Evolutionary conservation across 805 yeast genomes (phyloP), one percentile per base, ranked within the genome.

Genomic region (Kluyveromyces aestuarii): DNA sequence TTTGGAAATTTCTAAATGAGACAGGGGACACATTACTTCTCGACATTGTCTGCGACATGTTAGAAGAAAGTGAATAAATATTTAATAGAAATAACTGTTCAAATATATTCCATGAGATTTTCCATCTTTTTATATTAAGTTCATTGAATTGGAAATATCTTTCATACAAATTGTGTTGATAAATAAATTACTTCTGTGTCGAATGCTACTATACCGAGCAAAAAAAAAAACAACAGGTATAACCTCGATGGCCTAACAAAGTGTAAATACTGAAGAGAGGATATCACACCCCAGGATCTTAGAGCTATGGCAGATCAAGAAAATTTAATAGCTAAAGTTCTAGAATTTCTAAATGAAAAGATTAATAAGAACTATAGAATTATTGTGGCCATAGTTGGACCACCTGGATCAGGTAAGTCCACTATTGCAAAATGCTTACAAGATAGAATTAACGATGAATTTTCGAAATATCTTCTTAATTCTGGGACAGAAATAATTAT

Each of bases 391-490:
- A 58, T 88, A 11, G 80, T 82, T 2, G 96, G 96, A 1, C 73
- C 81, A 0, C 96, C 96, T 2, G 96, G 96, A 6, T 79, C 90
- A 0, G 96, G 96, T 0, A 87, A 87, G 62, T 76, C 90, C 3
- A 84, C 95, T 0, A 58, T 81, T 36, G 81, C 90, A 1, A 59
- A 60, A 37, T 48, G 63, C 5, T 66, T 87, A 6, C 74, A 74
- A 35, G 59, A 63, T 5, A 54, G 55, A 6, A 56, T 81, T n/a
- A 76, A 72, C 53, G 48, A 54, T 21, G 49, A 56, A 52, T 67
- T 54, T 42, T 39, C 49, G 10, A 46, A 44, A 1, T 50, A 54
- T 38, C 17, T 42, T 27, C 27, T 14, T 6, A 17, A 37, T 9
- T 11, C 3, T n/a, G 27, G 9, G 35, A 16, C 17, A 14, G 41